phyloP scores from a whole-genome alignment of 2,329 filamentous ascomycete genomes.

The Dactylonectria estremocensis region DNA sequence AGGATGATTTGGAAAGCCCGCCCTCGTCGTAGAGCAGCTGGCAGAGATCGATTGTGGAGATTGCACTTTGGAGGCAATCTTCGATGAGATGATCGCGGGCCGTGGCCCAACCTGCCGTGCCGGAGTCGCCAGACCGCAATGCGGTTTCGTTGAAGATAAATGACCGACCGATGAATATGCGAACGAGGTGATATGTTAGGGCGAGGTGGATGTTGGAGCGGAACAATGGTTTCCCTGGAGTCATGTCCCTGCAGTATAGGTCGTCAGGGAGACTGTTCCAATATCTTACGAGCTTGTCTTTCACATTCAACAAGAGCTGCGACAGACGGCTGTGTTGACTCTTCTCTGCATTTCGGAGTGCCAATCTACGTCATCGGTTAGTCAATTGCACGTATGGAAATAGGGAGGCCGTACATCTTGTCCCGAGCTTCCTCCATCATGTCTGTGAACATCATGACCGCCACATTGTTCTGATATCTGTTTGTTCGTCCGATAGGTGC shows the following conservation, averaged over 20 bases:
- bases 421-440: conserved; percentile 44
- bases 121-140: not conserved
- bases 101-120: conserved; percentile 20
- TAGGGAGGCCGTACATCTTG: conserved; percentile 21
- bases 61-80: conserved; percentile 33
- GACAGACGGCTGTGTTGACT: not conserved
- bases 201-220: conserved; percentile 42
- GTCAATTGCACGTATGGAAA: not conserved
- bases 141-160: conserved; percentile 34
- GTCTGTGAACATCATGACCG: conserved; percentile 36
- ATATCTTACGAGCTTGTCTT: conserved; percentile 20
- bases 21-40: conserved; percentile 27
- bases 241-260: conserved; percentile 38
- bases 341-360: conserved; percentile 31
- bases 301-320: conserved; percentile 31
- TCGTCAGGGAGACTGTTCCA: conserved; percentile 38
- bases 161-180: conserved; percentile 40
- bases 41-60: conserved; percentile 37
- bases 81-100: conserved; percentile 27
- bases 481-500: conserved; percentile 33
- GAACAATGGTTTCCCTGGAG: conserved; percentile 40
- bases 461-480: conserved; percentile 39
- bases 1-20: conserved; percentile 40
- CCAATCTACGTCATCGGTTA: conserved; percentile 21
- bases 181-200: conserved; percentile 37